These are phyloP conservation scores for Mortierella alpina DNA, from an alignment of 192 early-diverging fungal genomes.

Conservation along the genomic window DNA sequence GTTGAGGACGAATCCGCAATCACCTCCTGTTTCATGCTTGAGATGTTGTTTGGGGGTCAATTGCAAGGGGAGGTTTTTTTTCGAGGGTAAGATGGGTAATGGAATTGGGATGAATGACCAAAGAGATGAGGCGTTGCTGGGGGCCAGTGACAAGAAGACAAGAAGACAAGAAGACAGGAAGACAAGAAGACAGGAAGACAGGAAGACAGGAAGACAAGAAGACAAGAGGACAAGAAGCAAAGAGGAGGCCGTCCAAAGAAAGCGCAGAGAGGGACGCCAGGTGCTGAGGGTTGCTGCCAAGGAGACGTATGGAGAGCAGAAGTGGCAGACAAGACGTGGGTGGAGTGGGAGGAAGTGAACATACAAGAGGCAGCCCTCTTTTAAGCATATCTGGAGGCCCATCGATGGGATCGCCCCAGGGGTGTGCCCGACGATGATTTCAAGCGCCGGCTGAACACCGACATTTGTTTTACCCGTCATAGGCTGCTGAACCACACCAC, in stretches of 20 bases:
- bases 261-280: background rate
- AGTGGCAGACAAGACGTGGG: too few species aligned
- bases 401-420: too few species aligned
- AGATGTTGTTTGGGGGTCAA: too few species aligned
- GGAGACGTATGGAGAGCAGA: too few species aligned
- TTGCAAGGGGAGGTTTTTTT: background rate
- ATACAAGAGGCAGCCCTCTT: too few species aligned
- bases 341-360: too few species aligned
- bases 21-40: background rate
- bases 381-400: too few species aligned
- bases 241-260: background rate
- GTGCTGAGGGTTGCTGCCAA: background rate
- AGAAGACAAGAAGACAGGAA: too few species aligned
- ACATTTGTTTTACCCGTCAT: too few species aligned
- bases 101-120: background rate
- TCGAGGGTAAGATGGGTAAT: background rate
- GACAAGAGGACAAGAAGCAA: constrained; percentile 2
- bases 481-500: too few species aligned
- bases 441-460: too few species aligned
- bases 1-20: background rate
- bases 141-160: background rate
- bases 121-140: background rate
- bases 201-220: background rate
- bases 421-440: too few species aligned
- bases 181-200: constrained; percentile 1